Base-by-base conservation (phyloP, 2,329 filamentous ascomycete genomes). In the Ophiocordyceps camponoti-leonardi region DNA sequence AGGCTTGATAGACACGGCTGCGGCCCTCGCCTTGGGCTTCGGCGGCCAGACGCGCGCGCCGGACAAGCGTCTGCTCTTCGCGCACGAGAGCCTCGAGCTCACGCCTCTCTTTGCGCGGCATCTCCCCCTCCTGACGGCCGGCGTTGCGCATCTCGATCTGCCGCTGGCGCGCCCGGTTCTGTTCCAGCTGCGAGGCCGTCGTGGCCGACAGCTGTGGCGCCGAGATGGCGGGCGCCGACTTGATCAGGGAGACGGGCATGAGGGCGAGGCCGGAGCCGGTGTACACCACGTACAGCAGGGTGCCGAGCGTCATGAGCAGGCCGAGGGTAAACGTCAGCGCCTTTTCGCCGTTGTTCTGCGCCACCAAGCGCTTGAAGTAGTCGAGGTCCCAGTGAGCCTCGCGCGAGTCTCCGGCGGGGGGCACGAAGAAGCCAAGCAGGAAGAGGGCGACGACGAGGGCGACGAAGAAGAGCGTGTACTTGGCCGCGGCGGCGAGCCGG, bases 401-500 rank as follows among this genome's bases (percentile, higher is more conserved):
- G 37, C 70, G 70, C 48, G 72, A 72, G 50, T 79, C 71, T 49
- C 77, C 83, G 6, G 84, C 81, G 6, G 86, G 79, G 0, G 92
- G 92, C 1, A 93, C 80, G 61, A 98, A 95, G 69, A 96, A 94
- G 41, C 92, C 92, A 26, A 96, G 74, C 19, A 95, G 64, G 69
- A 98, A 94, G 14, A 98, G 67, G 42, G 90, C 77, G 43, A 88
- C 71, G 6, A 92, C 76, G 7, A 96, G 72, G 33, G 81, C 64
- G 42, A 96, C 65, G 61, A 96, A 96, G 49, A 79, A 81, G 44
- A 88, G 66, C 0, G 92, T 95, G 66, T 95, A 96, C 65, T 93
- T 94, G 59, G 85, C 68, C 4, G 92, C 86, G n/a, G 80, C 80
- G 74, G 80, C 81, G 49, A 96, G 73, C 46, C 86, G 76, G 56